Evolutionary conservation across 805 yeast genomes (phyloP).

Genomic region (Yarrowia divulgata): DNA sequence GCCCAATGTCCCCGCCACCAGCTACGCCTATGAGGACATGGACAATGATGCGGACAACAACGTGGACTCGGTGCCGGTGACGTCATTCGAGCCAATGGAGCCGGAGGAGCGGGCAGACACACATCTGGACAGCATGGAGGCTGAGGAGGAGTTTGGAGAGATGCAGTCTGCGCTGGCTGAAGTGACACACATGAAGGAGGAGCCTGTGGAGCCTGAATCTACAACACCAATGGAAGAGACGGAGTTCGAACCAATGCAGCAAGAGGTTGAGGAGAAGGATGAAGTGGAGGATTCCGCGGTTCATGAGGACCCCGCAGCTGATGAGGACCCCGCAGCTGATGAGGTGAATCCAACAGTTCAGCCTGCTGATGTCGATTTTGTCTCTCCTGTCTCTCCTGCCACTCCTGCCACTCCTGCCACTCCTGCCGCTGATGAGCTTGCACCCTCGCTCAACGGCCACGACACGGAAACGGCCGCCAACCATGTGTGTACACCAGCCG

Average conservation of each 20-base stretch:
- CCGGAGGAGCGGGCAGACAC: neutral
- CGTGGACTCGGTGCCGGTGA: neutral
- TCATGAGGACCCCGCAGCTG: neutral
- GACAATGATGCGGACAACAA: neutral
- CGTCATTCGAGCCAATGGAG: constrained; percentile 20
- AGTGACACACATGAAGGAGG: neutral
- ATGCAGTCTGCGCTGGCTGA: neutral
- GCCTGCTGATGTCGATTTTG: too few species aligned
- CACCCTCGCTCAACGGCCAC: neutral
- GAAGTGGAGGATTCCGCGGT: neutral
- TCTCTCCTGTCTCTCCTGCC: too few species aligned
- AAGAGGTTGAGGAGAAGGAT: neutral
- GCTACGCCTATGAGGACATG: neutral
- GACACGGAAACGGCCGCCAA: neutral
- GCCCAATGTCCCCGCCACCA: neutral
- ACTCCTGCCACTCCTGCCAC: too few species aligned
- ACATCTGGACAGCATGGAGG: neutral
- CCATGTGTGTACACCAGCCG: constrained; percentile 12
- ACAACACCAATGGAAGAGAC: neutral
- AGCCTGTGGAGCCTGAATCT: neutral
- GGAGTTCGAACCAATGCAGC: neutral
- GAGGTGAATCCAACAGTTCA: too few species aligned
- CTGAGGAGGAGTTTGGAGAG: constrained; percentile 19
- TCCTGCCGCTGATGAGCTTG: neutral
- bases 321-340: too few species aligned